Percentiles rank a stretch among this genome's conserved stretches.
These are phyloP conservation scores for Malassezia obtusa DNA, from an alignment of 1,284 basidiomycete genomes.

Conservation along the genomic window DNA sequence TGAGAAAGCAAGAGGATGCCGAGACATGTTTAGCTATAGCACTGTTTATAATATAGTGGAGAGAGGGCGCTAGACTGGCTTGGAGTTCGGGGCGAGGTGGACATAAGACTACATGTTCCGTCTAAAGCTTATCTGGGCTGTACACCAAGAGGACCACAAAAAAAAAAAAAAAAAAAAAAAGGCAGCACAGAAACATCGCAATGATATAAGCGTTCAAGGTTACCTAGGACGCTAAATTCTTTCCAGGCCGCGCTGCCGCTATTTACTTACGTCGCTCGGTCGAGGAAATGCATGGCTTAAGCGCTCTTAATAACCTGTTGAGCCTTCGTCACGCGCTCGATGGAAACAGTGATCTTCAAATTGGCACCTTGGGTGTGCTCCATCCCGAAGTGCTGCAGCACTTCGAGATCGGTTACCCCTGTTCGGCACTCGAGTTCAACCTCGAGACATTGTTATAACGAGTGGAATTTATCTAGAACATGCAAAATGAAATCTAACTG, in stretches of 20 bases:
- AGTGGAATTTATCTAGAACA: too few species aligned
- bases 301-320: constrained; percentile 19
- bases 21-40: too few species aligned
- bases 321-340: constrained; percentile 6
- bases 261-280: constrained; percentile 63
- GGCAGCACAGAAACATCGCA: too few species aligned
- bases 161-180: too few species aligned
- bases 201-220: constrained; percentile 57
- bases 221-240: constrained; percentile 80
- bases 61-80: too few species aligned
- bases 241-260: constrained; percentile 83
- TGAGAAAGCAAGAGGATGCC: too few species aligned
- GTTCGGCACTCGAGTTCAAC: constrained; percentile 85
- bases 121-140: too few species aligned
- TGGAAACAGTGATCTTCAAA: not conserved
- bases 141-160: too few species aligned
- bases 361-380: constrained; percentile 18
- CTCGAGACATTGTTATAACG: constrained; percentile 87
- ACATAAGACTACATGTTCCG: too few species aligned
- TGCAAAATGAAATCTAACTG: too few species aligned
- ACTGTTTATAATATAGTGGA: too few species aligned
- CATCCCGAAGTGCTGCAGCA: constrained; percentile 38
- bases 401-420: constrained; percentile 66
- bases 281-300: not conserved
- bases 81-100: too few species aligned